A percentile compares a stretch with the other conserved stretches of the same genome.
Conservation (phyloP, 306 rosid genomes). For the Cyclanthera cordifolia region DNA sequence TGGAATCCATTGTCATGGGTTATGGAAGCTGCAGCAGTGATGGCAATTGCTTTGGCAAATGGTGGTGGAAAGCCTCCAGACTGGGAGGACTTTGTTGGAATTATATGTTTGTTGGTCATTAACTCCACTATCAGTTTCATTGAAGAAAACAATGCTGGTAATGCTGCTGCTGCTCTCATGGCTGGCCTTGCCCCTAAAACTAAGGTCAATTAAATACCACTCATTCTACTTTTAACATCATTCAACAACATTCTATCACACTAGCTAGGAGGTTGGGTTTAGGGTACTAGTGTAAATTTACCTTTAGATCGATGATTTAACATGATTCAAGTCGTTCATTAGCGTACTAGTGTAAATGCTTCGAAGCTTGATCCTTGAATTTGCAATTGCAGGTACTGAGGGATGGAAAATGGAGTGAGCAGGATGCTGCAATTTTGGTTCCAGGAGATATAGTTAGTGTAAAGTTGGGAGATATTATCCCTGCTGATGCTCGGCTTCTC, state of each 20-base stretch:
- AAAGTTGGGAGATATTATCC: conserved; percentile 84
- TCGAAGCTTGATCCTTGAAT: no score
- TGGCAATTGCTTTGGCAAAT: conserved; percentile 95
- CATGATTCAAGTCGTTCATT: not conserved
- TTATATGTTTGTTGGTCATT: conserved; percentile 56
- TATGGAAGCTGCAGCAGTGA: conserved; percentile 90
- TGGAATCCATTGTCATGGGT: conserved; percentile 99
- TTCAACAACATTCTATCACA: no score
- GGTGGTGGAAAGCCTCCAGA: conserved; percentile 86
- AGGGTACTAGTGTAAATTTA: no score
- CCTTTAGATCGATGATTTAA: no score
- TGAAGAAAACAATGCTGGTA: conserved; percentile 95
- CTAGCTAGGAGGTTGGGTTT: no score
- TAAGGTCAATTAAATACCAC: conserved; percentile 53
- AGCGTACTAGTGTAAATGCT: not conserved
- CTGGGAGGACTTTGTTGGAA: conserved; percentile 95
- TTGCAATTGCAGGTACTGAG: conserved; percentile 51
- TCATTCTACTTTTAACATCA: no score
- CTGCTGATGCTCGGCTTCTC: conserved; percentile 98
- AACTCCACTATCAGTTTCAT: conserved; percentile 94
- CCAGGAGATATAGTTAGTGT: conserved; percentile 88
- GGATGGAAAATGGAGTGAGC: conserved; percentile 81
- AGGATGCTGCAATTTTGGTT: conserved; percentile 88
- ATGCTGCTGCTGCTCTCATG: conserved; percentile 99
- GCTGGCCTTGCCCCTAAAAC: conserved; percentile 98